These are phyloP conservation scores for Hyaloscypha hepaticicola DNA, from an alignment of 495 filamentous ascomycete species.

Conservation along the genomic window DNA sequence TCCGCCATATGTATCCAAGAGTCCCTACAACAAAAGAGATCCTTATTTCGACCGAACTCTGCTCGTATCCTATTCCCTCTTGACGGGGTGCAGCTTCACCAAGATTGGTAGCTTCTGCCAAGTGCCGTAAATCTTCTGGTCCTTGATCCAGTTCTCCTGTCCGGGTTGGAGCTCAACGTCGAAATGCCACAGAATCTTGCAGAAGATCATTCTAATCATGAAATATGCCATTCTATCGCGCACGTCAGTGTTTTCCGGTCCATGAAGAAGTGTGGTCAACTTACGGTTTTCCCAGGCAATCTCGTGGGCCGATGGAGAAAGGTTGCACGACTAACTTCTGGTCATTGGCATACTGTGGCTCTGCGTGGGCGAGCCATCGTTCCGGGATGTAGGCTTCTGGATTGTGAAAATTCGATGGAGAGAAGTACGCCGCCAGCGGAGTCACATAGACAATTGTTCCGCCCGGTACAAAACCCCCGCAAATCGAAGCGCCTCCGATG, in stretches of 20 bases:
- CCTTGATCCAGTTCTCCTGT: constrained; percentile 7
- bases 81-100: constrained; percentile 2
- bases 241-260: background rate
- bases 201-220: constrained; percentile 51
- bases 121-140: constrained; percentile 6
- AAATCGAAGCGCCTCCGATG: constrained; percentile 43
- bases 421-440: background rate
- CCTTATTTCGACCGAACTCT: no score
- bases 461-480: constrained; percentile 51
- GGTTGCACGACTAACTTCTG: constrained; percentile 49
- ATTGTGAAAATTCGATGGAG: constrained; percentile 36
- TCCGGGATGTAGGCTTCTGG: constrained; percentile 41
- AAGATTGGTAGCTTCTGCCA: constrained; percentile 42
- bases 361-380: constrained; percentile 30
- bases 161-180: constrained; percentile 37
- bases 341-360: constrained; percentile 41
- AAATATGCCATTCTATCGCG: constrained; percentile 43
- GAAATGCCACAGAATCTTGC: constrained; percentile 53
- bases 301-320: constrained; percentile 57
- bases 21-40: no score
- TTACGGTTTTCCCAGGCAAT: constrained; percentile 59
- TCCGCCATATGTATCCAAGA: no score
- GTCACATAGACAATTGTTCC: constrained; percentile 31
- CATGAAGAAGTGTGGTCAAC: background rate
- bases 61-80: background rate